phyloP scores from a whole-genome alignment of 345 rosid genomes.

The Arabis hirsuta region DNA sequence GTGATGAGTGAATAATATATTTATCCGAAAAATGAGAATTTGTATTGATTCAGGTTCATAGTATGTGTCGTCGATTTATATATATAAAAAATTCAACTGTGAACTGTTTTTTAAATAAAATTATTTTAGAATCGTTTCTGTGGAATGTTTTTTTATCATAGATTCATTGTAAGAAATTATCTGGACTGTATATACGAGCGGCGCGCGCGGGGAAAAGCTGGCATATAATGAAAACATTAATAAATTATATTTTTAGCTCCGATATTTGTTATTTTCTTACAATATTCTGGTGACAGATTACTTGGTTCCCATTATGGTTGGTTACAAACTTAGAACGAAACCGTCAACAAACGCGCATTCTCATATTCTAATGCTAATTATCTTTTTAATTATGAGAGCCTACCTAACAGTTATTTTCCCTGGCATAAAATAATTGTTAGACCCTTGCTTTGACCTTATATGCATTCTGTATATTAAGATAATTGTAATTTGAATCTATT shows the following conservation, averaged over 20 bases:
- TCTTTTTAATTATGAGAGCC: background rate
- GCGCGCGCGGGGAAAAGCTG: slow-evolving; percentile 31
- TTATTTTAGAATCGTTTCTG: background rate
- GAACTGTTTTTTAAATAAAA: background rate
- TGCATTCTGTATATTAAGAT: background rate
- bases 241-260: too few species aligned
- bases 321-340: slow-evolving; percentile 4
- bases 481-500: background rate
- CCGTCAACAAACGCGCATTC: slow-evolving; percentile 26
- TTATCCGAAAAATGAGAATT: background rate
- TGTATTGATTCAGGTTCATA: background rate
- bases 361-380: background rate
- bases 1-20: slow-evolving; percentile 1
- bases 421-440: slow-evolving; percentile 1
- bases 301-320: slow-evolving; percentile 21
- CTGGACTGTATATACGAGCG: background rate
- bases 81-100: too few species aligned
- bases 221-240: background rate
- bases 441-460: background rate
- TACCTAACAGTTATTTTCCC: slow-evolving; percentile 12
- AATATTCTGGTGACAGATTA: background rate
- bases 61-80: background rate
- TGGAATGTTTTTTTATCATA: background rate
- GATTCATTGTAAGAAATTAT: slow-evolving; percentile 10
- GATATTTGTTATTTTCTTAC: background rate